A percentile compares a stretch with the other conserved stretches of the same genome.
These are phyloP conservation scores for Ceratocystis lukuohia DNA, from an alignment of 2,329 filamentous ascomycete genomes.

Conservation along the genomic window DNA sequence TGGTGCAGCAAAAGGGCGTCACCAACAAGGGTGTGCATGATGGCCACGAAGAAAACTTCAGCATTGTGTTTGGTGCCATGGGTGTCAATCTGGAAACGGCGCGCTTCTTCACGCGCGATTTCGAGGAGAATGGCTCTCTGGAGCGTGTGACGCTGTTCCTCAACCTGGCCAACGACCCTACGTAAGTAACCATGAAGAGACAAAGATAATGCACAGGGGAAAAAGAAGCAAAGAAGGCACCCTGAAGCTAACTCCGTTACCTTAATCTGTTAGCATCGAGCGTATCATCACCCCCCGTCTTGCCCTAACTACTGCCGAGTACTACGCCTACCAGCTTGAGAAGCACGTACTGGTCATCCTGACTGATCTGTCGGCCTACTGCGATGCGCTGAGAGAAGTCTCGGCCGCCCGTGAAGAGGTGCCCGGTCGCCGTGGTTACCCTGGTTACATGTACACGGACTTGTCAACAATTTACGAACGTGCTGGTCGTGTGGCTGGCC, in stretches of 20 bases:
- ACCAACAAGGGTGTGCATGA: slow-evolving; percentile 94
- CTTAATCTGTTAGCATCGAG: slow-evolving; percentile 55
- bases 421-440: slow-evolving; percentile 95
- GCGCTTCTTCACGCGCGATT: slow-evolving; percentile 96
- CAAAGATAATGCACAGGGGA: not conserved
- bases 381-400: slow-evolving; percentile 95
- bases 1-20: slow-evolving; percentile 65
- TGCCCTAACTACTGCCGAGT: slow-evolving; percentile 93
- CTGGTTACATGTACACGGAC: slow-evolving; percentile 99
- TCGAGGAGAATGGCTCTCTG: slow-evolving; percentile 98
- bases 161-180: slow-evolving; percentile 97
- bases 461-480: slow-evolving; percentile 99
- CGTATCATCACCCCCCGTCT: slow-evolving; percentile 99
- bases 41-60: slow-evolving; percentile 97
- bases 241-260: not conserved
- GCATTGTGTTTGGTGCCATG: slow-evolving; percentile 98
- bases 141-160: slow-evolving; percentile 95
- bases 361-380: slow-evolving; percentile 95
- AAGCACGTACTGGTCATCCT: slow-evolving; percentile 99
- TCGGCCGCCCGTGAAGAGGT: slow-evolving; percentile 98
- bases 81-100: slow-evolving; percentile 99
- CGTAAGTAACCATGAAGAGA: slow-evolving; percentile 44
- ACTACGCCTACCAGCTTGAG: slow-evolving; percentile 99
- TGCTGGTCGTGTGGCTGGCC: slow-evolving; percentile 89
- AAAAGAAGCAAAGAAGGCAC: not conserved